Conservation (phyloP, 2,329 filamentous ascomycete genomes). For the Fusarium sp. region DNA sequence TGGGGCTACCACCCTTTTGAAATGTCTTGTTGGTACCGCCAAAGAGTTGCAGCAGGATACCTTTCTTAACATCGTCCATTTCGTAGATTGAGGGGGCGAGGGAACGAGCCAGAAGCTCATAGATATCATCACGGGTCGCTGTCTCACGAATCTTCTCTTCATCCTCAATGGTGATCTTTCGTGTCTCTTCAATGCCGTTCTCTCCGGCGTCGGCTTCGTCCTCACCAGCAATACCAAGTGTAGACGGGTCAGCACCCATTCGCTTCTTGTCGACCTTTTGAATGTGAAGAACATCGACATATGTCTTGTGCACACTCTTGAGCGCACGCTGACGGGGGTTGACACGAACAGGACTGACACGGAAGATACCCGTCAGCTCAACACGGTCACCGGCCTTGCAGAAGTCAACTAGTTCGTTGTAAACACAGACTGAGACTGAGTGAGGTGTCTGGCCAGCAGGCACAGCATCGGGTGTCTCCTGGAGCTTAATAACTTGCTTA, state of each 20-base stretch:
- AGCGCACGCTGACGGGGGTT: conserved; percentile 93
- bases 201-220: conserved; percentile 74
- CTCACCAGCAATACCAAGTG: conserved; percentile 84
- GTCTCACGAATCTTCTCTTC: conserved; percentile 89
- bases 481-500: conserved; percentile 98
- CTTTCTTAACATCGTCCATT: conserved; percentile 99
- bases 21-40: conserved; percentile 99
- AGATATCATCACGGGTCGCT: conserved; percentile 85
- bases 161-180: conserved; percentile 87
- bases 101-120: conserved; percentile 90
- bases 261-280: conserved; percentile 97
- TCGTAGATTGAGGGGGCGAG: conserved; percentile 96
- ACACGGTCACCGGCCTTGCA: conserved; percentile 98
- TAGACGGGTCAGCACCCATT: conserved; percentile 90
- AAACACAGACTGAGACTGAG: conserved; percentile 94
- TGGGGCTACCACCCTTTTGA: conserved; percentile 93
- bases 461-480: conserved; percentile 95
- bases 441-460: conserved; percentile 97
- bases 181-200: conserved; percentile 83
- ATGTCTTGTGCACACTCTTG: conserved; percentile 98
- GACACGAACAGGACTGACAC: conserved; percentile 91
- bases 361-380: conserved; percentile 96
- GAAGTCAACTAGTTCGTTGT: conserved; percentile 96
- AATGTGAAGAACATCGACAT: conserved; percentile 93
- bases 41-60: conserved; percentile 95